Percentiles rank a stretch among this genome's conserved stretches.
These are phyloP conservation scores for Chalaropsis thielavioides DNA, from an alignment of 2,329 filamentous ascomycete genomes.

Conservation along the genomic window DNA sequence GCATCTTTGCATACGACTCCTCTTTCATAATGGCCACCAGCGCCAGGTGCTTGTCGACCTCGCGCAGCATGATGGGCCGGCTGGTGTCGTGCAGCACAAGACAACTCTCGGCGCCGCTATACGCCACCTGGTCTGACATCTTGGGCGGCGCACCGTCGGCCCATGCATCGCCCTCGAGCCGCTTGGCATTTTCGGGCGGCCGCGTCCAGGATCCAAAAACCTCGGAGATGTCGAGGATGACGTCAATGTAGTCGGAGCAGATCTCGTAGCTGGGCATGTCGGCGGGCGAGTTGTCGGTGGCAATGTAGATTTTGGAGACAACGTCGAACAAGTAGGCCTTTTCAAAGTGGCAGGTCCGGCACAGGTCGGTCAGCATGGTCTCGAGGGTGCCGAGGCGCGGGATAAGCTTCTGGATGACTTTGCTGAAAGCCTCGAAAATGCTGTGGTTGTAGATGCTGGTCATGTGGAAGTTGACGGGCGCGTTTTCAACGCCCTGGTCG, in stretches of 20 bases:
- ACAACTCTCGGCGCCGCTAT: slow-evolving; percentile 51
- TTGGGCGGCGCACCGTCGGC: slow-evolving; percentile 30
- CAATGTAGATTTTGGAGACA: slow-evolving; percentile 95
- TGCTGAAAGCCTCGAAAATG: slow-evolving; percentile 95
- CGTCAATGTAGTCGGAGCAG: slow-evolving; percentile 96
- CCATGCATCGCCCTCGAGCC: slow-evolving; percentile 46
- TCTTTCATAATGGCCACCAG: slow-evolving; percentile 80
- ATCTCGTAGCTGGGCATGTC: slow-evolving; percentile 97
- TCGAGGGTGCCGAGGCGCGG: slow-evolving; percentile 86
- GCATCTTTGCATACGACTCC: slow-evolving; percentile 70
- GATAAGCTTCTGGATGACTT: slow-evolving; percentile 95
- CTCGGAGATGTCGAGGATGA: slow-evolving; percentile 92
- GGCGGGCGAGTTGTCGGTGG: slow-evolving; percentile 81
- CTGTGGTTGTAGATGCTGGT: slow-evolving; percentile 98
- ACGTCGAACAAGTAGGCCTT: slow-evolving; percentile 98
- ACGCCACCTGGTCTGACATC: slow-evolving; percentile 51
- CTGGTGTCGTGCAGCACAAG: slow-evolving; percentile 51
- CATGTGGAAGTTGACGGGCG: slow-evolving; percentile 84
- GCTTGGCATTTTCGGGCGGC: slow-evolving; percentile 38
- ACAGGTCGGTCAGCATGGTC: slow-evolving; percentile 83
- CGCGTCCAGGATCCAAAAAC: slow-evolving; percentile 70
- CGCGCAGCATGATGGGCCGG: slow-evolving; percentile 51
- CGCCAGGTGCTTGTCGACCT: slow-evolving; percentile 61
- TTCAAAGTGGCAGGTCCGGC: slow-evolving; percentile 85
- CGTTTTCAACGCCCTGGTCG: slow-evolving; percentile 85